These are phyloP conservation scores for Lachnellula hyalina DNA, from an alignment of 2,329 filamentous ascomycete genomes.

Conservation along the genomic window DNA sequence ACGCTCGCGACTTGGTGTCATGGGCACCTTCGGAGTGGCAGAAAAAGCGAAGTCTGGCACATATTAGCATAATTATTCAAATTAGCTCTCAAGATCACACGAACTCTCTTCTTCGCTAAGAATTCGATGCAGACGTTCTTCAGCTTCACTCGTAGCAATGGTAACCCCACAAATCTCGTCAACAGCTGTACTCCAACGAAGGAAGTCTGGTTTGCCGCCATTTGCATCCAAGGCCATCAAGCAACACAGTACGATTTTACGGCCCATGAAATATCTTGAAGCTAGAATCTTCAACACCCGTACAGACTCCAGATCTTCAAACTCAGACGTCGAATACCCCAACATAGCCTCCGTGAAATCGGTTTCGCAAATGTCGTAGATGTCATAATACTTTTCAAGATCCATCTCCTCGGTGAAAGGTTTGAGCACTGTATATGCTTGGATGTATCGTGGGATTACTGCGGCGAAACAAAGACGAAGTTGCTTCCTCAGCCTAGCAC, in stretches of 20 bases:
- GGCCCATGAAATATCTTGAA: slow-evolving; percentile 71
- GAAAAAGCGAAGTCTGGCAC: slow-evolving; percentile 46
- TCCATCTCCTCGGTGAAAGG: slow-evolving; percentile 73
- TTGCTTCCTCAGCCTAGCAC: slow-evolving; percentile 71
- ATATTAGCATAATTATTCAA: slow-evolving; percentile 19
- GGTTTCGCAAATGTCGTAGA: slow-evolving; percentile 72
- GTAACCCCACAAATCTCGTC: slow-evolving; percentile 68
- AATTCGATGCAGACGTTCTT: slow-evolving; percentile 61
- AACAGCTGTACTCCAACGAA: slow-evolving; percentile 72
- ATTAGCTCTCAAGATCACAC: slow-evolving; percentile 29
- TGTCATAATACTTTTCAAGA: slow-evolving; percentile 87
- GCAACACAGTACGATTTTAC: slow-evolving; percentile 85
- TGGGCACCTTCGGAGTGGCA: slow-evolving; percentile 51
- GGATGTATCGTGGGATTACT: slow-evolving; percentile 66
- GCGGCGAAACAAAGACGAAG: slow-evolving; percentile 65
- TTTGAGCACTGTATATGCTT: slow-evolving; percentile 63
- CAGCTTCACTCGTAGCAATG: slow-evolving; percentile 54
- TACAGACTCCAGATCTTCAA: slow-evolving; percentile 72
- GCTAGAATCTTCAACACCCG: slow-evolving; percentile 77
- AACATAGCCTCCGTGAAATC: slow-evolving; percentile 67
- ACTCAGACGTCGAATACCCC: slow-evolving; percentile 58
- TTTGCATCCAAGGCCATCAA: slow-evolving; percentile 80
- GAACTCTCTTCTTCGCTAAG: slow-evolving; percentile 75
- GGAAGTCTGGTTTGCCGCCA: slow-evolving; percentile 69
- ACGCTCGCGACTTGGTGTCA: slow-evolving; percentile 73